Evolutionary conservation across 2,329 filamentous ascomycete species (phyloP).

Genomic region (Elsinoe necatrix): DNA sequence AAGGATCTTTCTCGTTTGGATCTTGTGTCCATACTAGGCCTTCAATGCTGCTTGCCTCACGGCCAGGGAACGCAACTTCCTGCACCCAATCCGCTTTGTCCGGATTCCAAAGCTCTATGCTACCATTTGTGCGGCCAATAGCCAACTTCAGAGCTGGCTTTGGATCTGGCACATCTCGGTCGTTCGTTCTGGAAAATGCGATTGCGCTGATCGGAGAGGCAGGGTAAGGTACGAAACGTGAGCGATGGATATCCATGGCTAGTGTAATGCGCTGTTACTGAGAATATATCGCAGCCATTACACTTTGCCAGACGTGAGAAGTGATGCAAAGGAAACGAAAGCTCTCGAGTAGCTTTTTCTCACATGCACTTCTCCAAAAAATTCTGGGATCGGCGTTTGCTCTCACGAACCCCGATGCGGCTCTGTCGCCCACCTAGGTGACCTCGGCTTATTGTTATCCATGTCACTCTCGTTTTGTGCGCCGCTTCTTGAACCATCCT

Average conservation of each 20-base stretch:
- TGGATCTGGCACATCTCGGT: constrained; percentile 36
- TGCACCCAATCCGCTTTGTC: constrained; percentile 76
- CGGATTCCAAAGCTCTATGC: constrained; percentile 97
- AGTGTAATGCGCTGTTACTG: background rate
- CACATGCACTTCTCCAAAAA: constrained; percentile 5
- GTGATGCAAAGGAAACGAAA: no score
- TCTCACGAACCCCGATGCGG: constrained; percentile 3
- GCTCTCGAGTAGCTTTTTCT: background rate
- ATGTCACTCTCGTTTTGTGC: background rate
- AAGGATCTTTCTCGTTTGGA: constrained; percentile 58
- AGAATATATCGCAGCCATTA: background rate
- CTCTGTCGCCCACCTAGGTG: background rate
- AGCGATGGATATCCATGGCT: constrained; percentile 89
- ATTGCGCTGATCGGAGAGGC: constrained; percentile 88
- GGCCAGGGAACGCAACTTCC: constrained; percentile 75
- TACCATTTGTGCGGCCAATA: constrained; percentile 84
- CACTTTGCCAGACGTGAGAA: background rate
- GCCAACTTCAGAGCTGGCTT: constrained; percentile 63
- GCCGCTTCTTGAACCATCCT: no score
- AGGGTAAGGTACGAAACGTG: constrained; percentile 88
- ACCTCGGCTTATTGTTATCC: background rate
- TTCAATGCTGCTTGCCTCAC: constrained; percentile 79
- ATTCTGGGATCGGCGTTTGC: constrained; percentile 8
- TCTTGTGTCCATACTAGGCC: constrained; percentile 87
- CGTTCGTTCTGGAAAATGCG: constrained; percentile 74